Evolutionary conservation across 306 rosid species (phyloP).

Genomic region (Rubus parviflorus): DNA sequence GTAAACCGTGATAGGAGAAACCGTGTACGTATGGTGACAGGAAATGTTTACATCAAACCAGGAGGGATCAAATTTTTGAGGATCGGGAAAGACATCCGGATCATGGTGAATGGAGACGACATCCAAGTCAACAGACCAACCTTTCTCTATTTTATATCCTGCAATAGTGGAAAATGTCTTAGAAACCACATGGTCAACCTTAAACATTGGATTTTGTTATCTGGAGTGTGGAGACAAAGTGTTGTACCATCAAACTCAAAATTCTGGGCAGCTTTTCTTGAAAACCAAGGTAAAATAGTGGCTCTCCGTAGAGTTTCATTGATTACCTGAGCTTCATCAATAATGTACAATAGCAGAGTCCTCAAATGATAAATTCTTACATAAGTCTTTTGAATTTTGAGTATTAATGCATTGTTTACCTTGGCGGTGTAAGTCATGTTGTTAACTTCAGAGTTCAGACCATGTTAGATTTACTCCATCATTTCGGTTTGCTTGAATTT

Average conservation of each 20-base stretch:
- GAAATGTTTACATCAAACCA: slow-evolving; percentile 69
- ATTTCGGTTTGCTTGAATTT: slow-evolving; percentile 57
- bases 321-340: slow-evolving; percentile 50
- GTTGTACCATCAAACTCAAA: slow-evolving; percentile 71
- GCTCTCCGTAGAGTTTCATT: slow-evolving; percentile 84
- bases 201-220: neutral
- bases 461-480: slow-evolving; percentile 64
- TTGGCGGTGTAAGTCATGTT: slow-evolving; percentile 75
- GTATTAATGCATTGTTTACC: slow-evolving; percentile 37
- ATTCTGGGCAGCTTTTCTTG: slow-evolving; percentile 84
- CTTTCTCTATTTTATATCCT: slow-evolving; percentile 76
- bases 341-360: no score
- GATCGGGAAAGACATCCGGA: slow-evolving; percentile 55
- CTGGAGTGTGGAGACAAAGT: neutral
- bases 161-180: slow-evolving; percentile 17
- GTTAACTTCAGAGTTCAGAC: slow-evolving; percentile 72
- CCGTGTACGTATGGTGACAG: no score
- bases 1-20: no score
- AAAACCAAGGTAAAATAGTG: slow-evolving; percentile 80
- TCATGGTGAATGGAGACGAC: slow-evolving; percentile 90
- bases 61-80: slow-evolving; percentile 68
- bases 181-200: neutral
- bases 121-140: slow-evolving; percentile 80
- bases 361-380: neutral
- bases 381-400: neutral